Base-by-base conservation (phyloP, 1,284 basidiomycete genomes). In the Heterobasidion annosum region DNA sequence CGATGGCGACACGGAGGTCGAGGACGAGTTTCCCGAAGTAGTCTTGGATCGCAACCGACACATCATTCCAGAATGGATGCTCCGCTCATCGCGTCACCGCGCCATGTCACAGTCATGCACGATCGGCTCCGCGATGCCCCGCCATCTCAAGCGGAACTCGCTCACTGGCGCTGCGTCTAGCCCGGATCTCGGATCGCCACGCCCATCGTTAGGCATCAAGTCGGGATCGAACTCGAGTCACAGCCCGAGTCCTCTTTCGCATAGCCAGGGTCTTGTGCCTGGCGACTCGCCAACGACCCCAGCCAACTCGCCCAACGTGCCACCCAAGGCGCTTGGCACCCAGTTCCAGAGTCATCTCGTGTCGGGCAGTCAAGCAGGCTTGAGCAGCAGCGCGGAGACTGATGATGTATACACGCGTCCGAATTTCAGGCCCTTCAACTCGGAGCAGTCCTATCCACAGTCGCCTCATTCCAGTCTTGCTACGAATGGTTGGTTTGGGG, bases 31-130 rank as follows among this genome's bases (percentile, higher is more conserved):
- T 60, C 92, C 93, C 1, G 85, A 98, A 68, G 96, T 99, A 18
- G 85, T 85, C 15, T 78, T 99, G 45, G 93, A 96, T 64, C 85
- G 85, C 60, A 99, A 99, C 67, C 81, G 91, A 4, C 96, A 99
- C 69, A 97, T 99, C 56, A 85, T 99, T 47, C 97, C 96, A 0
- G 85, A 95, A 59, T 98, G 93, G 90, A 78, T 98, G 68, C 74
- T 94, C 54, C 75, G 75, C 33, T 54, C 42, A 33, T 70, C 59
- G 54, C 73, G 77, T 25, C 75, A 74, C 62, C 77, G 78, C 32
- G 78, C 81, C 2, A 64, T 75, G 52, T 81, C 81, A 2, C 74
- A 79, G 53, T 77, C 79, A 2, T 73, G 69, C 16, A 58, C 64
- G 10, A 62, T 57, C 15, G 32, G 45, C 3, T 34, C 61, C 33